Conservation (phyloP, 75 land plant species). For the Picea glauca region DNA sequence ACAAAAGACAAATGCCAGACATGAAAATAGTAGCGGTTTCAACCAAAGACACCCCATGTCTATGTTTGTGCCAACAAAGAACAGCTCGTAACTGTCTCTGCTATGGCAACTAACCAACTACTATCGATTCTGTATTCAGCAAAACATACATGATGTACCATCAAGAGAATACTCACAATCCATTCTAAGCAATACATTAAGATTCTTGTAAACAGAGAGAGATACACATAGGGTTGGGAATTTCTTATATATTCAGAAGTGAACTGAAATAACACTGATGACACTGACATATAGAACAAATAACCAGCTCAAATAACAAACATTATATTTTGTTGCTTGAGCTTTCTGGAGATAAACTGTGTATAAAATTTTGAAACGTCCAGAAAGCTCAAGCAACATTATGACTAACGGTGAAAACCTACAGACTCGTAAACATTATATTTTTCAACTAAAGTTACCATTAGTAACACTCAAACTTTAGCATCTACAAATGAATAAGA, state of each 20-base stretch:
- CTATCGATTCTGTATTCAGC: too few relatives aligned
- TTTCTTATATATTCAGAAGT: not conserved
- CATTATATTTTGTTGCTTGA: too few relatives aligned
- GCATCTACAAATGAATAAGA: not conserved
- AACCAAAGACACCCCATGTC: not conserved
- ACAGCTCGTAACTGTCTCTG: not conserved
- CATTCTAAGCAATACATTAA: constrained; percentile 8
- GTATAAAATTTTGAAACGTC: too few relatives aligned
- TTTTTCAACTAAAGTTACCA: not conserved
- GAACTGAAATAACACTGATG: not conserved
- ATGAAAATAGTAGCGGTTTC: not conserved
- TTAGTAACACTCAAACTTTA: not conserved
- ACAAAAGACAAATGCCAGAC: not conserved
- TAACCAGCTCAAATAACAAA: too few relatives aligned
- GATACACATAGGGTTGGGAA: not conserved
- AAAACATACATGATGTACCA: not conserved
- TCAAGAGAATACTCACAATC: not conserved
- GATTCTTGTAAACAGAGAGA: not conserved
- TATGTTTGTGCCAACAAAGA: not conserved
- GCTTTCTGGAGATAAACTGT: not conserved
- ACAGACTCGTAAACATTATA: not conserved
- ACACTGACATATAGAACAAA: not conserved
- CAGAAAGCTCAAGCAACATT: not conserved
- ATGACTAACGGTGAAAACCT: too few relatives aligned
- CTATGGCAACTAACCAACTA: not conserved